Percentiles rank a stretch among this genome's conserved stretches.
Conservation (phyloP, 192 early-diverging fungal species). For the Backusella psychrophila region DNA sequence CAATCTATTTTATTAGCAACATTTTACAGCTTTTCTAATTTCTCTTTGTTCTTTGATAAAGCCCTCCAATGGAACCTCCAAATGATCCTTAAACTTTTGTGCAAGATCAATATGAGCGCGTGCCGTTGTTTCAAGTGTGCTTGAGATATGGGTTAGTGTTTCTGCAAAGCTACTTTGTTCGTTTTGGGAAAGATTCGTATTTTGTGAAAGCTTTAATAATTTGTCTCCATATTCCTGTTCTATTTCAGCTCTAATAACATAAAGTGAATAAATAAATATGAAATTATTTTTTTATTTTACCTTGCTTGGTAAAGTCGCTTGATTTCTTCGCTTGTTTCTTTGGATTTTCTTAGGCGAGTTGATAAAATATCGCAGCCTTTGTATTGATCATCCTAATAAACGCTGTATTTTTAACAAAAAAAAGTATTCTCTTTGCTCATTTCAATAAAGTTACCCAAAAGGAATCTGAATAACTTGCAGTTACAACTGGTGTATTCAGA, state of each 20-base stretch:
- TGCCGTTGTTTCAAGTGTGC: slow-evolving; percentile 61
- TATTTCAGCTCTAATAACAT: slow-evolving; percentile 50
- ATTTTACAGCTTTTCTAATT: slow-evolving; percentile 48
- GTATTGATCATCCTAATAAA: slow-evolving; percentile 58
- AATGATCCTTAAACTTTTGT: slow-evolving; percentile 60
- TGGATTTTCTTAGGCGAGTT: slow-evolving; percentile 63
- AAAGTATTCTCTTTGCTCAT: not conserved
- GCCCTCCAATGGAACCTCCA: slow-evolving; percentile 53
- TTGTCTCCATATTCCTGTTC: slow-evolving; percentile 75
- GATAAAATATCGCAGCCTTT: slow-evolving; percentile 62
- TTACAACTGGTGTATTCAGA: not conserved
- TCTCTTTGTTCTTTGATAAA: slow-evolving; percentile 66
- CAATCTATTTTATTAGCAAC: not conserved
- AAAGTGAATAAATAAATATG: not conserved
- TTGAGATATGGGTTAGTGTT: slow-evolving; percentile 53
- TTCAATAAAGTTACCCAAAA: slow-evolving; percentile 26
- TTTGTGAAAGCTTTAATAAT: slow-evolving; percentile 44
- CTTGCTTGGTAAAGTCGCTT: slow-evolving; percentile 55
- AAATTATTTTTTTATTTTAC: slow-evolving; percentile 22
- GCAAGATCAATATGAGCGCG: slow-evolving; percentile 66
- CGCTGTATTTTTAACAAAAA: not conserved
- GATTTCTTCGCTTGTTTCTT: slow-evolving; percentile 70
- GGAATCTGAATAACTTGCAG: slow-evolving; percentile 21
- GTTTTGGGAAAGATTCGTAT: slow-evolving; percentile 1
- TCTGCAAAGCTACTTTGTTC: slow-evolving; percentile 51